A percentile compares a stretch with the other conserved stretches of the same genome.
Evolutionary conservation across 2,329 filamentous ascomycete genomes (phyloP).

Genomic region (Aureobasidium subglaciale): DNA sequence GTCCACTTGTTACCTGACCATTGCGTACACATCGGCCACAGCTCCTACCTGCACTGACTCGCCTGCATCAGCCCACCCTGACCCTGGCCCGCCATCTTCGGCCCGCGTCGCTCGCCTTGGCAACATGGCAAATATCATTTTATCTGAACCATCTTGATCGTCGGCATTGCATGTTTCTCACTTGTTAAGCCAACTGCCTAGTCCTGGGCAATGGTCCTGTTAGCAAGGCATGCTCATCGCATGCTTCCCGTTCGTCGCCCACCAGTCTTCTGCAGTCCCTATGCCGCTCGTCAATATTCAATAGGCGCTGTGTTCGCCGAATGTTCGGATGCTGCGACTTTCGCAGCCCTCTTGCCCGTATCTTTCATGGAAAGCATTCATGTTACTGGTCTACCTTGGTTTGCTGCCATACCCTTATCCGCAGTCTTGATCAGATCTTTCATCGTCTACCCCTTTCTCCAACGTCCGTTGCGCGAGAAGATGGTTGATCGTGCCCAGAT

Average conservation of each 20-base stretch:
- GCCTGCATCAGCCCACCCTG: not conserved
- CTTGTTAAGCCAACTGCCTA: not conserved
- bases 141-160: not conserved
- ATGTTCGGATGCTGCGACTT: constrained; percentile 11
- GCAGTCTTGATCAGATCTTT: constrained; percentile 25
- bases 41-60: not conserved
- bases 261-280: not conserved
- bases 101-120: not conserved
- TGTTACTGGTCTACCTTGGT: constrained; percentile 27
- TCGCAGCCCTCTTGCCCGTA: constrained; percentile 16
- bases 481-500: not conserved
- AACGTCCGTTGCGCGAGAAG: not conserved
- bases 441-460: constrained; percentile 23
- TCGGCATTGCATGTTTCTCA: not conserved
- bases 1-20: not conserved
- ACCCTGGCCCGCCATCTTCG: not conserved
- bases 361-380: constrained; percentile 24
- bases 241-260: not conserved
- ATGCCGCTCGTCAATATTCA: constrained; percentile 2
- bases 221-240: not conserved
- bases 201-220: not conserved
- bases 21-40: not conserved
- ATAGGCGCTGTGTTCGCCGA: not conserved
- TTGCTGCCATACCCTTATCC: constrained; percentile 23
- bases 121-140: not conserved